Evolutionary conservation across 2,329 filamentous ascomycete species (phyloP).

Genomic region (Neofusicoccum laricinum): DNA sequence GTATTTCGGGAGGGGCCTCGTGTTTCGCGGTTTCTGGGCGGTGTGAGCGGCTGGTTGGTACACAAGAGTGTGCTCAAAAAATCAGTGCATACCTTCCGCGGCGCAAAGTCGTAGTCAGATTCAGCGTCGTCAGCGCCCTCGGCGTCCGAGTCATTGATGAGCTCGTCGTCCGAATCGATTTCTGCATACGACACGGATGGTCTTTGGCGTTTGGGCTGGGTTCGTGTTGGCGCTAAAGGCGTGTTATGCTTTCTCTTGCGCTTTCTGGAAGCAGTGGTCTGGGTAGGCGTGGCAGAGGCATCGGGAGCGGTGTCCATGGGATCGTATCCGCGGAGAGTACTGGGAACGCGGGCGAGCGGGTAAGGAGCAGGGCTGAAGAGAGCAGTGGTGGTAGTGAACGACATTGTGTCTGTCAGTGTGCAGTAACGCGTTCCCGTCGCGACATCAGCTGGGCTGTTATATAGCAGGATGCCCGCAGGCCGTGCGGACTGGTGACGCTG

Average conservation of each 20-base stretch:
- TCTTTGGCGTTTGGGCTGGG: not conserved
- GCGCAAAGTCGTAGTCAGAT: not conserved
- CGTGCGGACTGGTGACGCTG: not conserved
- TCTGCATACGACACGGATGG: not conserved
- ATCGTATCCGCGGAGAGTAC: no score
- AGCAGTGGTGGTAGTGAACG: not conserved
- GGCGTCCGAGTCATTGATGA: not conserved
- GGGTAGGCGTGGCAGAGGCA: not conserved
- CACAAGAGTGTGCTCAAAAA: not conserved
- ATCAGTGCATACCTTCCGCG: not conserved
- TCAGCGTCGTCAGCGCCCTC: not conserved
- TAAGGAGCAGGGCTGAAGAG: not conserved
- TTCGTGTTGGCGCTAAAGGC: not conserved
- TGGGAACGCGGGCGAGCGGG: not conserved
- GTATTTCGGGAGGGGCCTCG: slow-evolving; percentile 25
- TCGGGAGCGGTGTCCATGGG: not conserved
- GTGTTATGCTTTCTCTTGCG: not conserved
- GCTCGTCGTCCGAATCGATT: slow-evolving; percentile 5
- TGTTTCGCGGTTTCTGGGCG: not conserved
- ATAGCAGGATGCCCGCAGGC: not conserved
- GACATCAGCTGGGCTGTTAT: not conserved
- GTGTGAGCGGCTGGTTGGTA: not conserved
- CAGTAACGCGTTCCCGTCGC: not conserved
- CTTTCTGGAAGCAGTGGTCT: not conserved
- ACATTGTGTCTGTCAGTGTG: not conserved